Conservation (phyloP, 2,329 filamentous ascomycete genomes). For the Aspergillus fumigatiaffinis region DNA sequence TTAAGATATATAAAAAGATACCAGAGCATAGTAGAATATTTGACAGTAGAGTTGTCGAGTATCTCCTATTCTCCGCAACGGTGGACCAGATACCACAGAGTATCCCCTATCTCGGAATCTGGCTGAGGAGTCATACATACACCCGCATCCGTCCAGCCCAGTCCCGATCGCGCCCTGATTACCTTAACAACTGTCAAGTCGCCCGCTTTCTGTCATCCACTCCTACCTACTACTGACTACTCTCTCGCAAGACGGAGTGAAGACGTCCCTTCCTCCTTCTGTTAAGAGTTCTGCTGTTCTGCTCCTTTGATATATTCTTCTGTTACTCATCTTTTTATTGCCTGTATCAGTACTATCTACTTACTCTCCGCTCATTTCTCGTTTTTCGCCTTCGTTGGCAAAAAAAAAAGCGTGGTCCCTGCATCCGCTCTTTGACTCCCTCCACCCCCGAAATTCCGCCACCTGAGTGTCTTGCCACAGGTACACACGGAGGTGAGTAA, state of each 20-base stretch:
- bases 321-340: background rate
- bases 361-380: background rate
- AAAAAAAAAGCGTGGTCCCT: conserved; percentile 16
- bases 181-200: background rate
- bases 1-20: background rate
- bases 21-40: background rate
- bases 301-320: background rate
- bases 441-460: background rate
- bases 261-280: background rate
- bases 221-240: background rate
- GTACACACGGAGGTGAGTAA: background rate
- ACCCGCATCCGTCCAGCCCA: background rate
- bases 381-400: background rate
- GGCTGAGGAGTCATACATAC: conserved; percentile 4
- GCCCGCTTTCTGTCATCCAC: background rate
- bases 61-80: background rate
- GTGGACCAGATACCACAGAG: background rate
- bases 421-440: conserved; percentile 11
- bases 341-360: background rate
- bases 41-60: background rate
- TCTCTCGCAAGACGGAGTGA: background rate
- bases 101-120: background rate
- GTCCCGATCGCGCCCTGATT: background rate
- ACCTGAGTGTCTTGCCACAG: background rate
- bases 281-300: background rate